Evolutionary conservation across 768 basidiomycete species (phyloP).

Genomic region (Rossbeevera mucosa): DNA sequence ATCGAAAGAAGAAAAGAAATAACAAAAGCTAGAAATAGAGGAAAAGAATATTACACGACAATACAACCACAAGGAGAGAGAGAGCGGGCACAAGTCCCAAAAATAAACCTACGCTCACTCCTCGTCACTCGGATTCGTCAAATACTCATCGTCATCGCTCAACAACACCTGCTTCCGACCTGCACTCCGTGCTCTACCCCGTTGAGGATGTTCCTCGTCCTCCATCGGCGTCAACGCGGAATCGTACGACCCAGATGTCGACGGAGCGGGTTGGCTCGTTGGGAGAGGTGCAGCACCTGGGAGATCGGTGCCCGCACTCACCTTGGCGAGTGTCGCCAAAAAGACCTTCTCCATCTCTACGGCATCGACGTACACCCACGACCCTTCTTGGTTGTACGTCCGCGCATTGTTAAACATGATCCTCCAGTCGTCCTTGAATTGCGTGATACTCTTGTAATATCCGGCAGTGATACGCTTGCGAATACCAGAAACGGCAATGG

Average conservation of each 20-base stretch:
- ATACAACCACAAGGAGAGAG: neutral
- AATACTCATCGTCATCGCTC: constrained; percentile 61
- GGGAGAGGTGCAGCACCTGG: constrained; percentile 59
- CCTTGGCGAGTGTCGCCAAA: constrained; percentile 60
- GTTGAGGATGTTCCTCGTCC: constrained; percentile 64
- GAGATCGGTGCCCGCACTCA: constrained; percentile 62
- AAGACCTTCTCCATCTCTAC: constrained; percentile 93
- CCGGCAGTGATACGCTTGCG: constrained; percentile 66
- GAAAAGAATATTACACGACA: neutral
- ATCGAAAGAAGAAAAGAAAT: neutral
- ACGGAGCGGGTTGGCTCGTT: constrained; percentile 23
- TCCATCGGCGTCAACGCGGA: constrained; percentile 78
- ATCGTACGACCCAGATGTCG: constrained; percentile 49
- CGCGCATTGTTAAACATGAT: constrained; percentile 94
- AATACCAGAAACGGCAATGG: constrained; percentile 85
- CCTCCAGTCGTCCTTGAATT: constrained; percentile 75
- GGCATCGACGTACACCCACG: constrained; percentile 92
- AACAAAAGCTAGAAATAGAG: neutral
- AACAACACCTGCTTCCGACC: constrained; percentile 69
- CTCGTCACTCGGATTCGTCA: constrained; percentile 69
- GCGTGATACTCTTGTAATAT: constrained; percentile 68
- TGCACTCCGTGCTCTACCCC: constrained; percentile 52
- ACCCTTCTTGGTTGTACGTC: constrained; percentile 91
- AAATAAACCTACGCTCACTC: constrained; percentile 35
- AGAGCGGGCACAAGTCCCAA: neutral